Base-by-base conservation (phyloP, 139 green algal genomes). In the Chlorokybus atmophyticus region DNA sequence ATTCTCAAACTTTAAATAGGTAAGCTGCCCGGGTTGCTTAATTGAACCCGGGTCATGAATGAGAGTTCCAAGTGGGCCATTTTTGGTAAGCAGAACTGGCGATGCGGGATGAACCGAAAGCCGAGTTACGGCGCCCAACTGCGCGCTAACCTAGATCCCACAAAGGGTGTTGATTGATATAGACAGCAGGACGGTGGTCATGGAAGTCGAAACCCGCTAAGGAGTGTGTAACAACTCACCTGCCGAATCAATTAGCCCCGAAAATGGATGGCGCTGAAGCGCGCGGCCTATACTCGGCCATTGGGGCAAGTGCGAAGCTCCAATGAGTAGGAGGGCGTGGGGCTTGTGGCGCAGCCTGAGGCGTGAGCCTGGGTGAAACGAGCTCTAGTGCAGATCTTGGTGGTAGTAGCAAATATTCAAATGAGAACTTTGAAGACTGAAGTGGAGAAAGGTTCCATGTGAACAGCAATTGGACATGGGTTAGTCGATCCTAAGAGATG, bases 221-320 rank as follows among this genome's bases (percentile, higher is more conserved):
- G 82, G 85, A 93, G 82, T 93, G 85, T 91, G 85, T 91, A 93
- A 93, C 83, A 91, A 91, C 83, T 90, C 83, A 90, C 83, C 85
- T 90, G 83, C 83, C 85, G 83, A 93, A 90, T 93, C 74, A 86
- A 90, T 83, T 87, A 88, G 80, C 82, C 82, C 82, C 79, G 82
- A 93, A 93, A 93, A 90, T 93, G 84, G 83, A 93, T 93, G 82
- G 81, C 84, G 82, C 84, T 90, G 59, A 90, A 90, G 82, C 78
- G 84, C 65, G 77, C 70, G 74, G 82, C 79, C 77, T 85, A 92
- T 85, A 86, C 76, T 75, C 77, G 75, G 79, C 83, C 83, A 87
- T 87, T 66, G 73, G 66, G 61, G 76, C 75, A 84, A 87, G 74
- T 87, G 78, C 83, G 80, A 90, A 54, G 76, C 71, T 59, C 66